Conservation (phyloP, 2,329 filamentous ascomycete species). For the Neoascochyta sp. region DNA sequence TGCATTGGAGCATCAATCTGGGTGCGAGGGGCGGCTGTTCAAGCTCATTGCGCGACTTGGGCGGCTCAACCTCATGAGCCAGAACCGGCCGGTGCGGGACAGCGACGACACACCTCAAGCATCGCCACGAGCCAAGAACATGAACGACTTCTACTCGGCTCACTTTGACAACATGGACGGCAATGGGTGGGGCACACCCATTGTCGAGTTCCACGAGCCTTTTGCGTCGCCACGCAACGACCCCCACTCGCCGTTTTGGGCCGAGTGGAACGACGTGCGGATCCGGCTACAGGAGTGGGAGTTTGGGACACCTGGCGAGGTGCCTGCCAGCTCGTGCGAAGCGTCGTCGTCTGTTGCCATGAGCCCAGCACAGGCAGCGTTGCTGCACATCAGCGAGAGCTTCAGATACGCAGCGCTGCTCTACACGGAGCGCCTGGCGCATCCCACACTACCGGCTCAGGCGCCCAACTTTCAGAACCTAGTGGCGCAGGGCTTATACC, state of each 20-base stretch:
- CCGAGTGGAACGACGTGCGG: constrained; percentile 79
- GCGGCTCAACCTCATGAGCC: constrained; percentile 77
- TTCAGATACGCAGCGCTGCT: constrained; percentile 87
- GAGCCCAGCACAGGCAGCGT: constrained; percentile 61
- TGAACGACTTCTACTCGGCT: constrained; percentile 51
- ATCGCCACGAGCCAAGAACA: constrained; percentile 32
- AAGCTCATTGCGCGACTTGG: constrained; percentile 80
- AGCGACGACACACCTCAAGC: constrained; percentile 32
- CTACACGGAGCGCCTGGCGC: constrained; percentile 83
- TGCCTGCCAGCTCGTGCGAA: constrained; percentile 22
- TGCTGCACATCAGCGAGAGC: constrained; percentile 79
- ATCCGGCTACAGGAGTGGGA: constrained; percentile 76
- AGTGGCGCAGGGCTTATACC: constrained; percentile 76
- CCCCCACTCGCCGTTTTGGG: constrained; percentile 64
- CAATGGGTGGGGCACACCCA: constrained; percentile 62
- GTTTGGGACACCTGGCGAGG: constrained; percentile 47
- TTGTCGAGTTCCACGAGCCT: constrained; percentile 41
- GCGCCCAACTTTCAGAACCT: constrained; percentile 78
- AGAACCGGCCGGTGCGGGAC: constrained; percentile 53
- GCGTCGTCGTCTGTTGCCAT: constrained; percentile 23
- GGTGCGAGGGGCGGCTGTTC: constrained; percentile 84
- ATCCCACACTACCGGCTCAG: constrained; percentile 67
- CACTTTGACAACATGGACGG: constrained; percentile 61
- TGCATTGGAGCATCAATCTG: constrained; percentile 78
- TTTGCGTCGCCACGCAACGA: constrained; percentile 52